Conservation (phyloP, 2,329 filamentous ascomycete genomes). For the Arthrobotrys iridis region DNA sequence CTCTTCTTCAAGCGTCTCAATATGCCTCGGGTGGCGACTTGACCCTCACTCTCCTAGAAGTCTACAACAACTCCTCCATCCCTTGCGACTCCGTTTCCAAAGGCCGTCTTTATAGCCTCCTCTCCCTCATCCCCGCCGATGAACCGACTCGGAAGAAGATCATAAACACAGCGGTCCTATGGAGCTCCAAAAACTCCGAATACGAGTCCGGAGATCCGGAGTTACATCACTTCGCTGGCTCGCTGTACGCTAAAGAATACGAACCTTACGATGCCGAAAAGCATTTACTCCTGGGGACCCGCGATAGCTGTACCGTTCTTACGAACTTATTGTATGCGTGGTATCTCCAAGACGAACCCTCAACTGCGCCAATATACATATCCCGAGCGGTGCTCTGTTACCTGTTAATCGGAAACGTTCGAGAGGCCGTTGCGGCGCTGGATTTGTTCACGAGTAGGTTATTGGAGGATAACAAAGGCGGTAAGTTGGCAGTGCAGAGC, state of each 20-base stretch:
- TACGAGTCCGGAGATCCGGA: constrained; percentile 93
- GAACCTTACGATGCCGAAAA: constrained; percentile 92
- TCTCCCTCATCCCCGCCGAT: constrained; percentile 80
- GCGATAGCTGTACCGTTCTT: constrained; percentile 83
- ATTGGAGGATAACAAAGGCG: constrained; percentile 65
- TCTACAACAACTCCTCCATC: constrained; percentile 86
- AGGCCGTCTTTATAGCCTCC: constrained; percentile 67
- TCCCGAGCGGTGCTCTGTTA: constrained; percentile 90
- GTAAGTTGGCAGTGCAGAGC: constrained; percentile 67
- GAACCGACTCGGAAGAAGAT: constrained; percentile 95
- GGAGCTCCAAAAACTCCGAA: constrained; percentile 86
- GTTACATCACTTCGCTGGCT: constrained; percentile 89
- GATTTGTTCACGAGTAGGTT: constrained; percentile 78
- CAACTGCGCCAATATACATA: constrained; percentile 85
- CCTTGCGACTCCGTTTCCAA: constrained; percentile 78
- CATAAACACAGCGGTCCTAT: constrained; percentile 83
- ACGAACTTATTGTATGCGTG: constrained; percentile 88
- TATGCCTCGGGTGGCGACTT: constrained; percentile 92
- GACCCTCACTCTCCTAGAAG: constrained; percentile 85
- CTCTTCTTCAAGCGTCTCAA: constrained; percentile 89
- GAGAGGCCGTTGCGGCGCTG: constrained; percentile 84
- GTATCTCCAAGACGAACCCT: constrained; percentile 88
- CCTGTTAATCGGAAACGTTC: constrained; percentile 86
- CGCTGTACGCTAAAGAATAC: constrained; percentile 81
- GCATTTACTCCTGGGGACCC: constrained; percentile 87